Conservation (phyloP, 2,329 filamentous ascomycete species). For the Fusarium sterilihyphosum region DNA sequence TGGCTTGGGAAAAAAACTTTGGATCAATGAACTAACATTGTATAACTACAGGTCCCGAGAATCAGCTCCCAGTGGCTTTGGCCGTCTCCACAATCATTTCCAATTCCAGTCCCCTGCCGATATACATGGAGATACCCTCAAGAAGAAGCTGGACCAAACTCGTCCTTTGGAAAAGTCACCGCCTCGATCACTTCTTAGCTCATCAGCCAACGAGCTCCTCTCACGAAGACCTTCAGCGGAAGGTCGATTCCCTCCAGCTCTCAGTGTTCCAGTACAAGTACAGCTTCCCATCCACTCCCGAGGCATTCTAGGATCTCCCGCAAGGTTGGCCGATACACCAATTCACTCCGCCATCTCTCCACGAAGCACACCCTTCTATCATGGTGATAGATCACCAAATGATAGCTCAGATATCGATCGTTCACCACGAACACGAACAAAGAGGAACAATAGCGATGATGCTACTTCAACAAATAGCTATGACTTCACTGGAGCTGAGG, state of each 20-base stretch:
- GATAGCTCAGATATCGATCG: constrained; percentile 59
- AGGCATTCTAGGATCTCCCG: constrained; percentile 56
- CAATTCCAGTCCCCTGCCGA: constrained; percentile 58
- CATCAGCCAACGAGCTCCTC: constrained; percentile 53
- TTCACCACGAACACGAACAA: constrained; percentile 57
- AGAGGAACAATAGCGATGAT: constrained; percentile 64
- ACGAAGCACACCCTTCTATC: constrained; percentile 54
- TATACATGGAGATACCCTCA: constrained; percentile 60
- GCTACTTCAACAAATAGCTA: constrained; percentile 58
- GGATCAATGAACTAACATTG: constrained; percentile 28
- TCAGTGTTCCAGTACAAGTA: constrained; percentile 57
- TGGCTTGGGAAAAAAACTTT: background rate
- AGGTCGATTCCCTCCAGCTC: constrained; percentile 52
- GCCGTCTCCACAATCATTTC: constrained; percentile 61
- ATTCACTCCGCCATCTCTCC: constrained; percentile 60
- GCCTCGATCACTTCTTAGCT: constrained; percentile 56
- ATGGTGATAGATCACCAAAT: constrained; percentile 54
- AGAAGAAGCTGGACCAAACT: constrained; percentile 65
- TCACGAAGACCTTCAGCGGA: constrained; percentile 51
- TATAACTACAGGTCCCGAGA: constrained; percentile 52
- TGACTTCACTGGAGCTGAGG: constrained; percentile 51
- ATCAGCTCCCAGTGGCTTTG: constrained; percentile 54
- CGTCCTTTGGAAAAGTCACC: constrained; percentile 58
- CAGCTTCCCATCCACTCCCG: constrained; percentile 50
- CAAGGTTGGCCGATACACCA: constrained; percentile 57